Percentiles rank a stretch among this genome's conserved stretches.
Conservation (phyloP, 257 asterid species). For the Hygrophila difformis region DNA sequence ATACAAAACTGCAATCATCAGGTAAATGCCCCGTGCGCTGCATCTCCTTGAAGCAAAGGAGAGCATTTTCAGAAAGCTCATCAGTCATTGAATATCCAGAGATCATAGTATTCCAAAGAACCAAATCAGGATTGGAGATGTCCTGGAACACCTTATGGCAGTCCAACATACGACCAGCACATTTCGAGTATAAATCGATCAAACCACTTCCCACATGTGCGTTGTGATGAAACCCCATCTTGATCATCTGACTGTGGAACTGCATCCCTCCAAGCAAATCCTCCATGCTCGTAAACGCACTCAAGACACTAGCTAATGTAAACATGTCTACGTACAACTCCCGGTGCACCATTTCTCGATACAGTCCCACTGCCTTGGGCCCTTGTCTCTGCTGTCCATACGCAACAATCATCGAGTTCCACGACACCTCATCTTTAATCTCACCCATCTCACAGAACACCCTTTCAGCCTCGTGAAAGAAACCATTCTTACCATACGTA, state of each 20-base stretch:
- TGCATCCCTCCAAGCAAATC: slow-evolving; percentile 69
- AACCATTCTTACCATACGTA: slow-evolving; percentile 41
- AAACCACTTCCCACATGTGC: slow-evolving; percentile 67
- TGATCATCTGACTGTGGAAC: slow-evolving; percentile 51
- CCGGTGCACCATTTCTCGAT: slow-evolving; percentile 44
- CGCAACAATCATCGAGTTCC: slow-evolving; percentile 81
- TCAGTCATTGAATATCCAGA: slow-evolving; percentile 50
- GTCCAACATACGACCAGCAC: slow-evolving; percentile 28
- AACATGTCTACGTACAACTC: slow-evolving; percentile 50
- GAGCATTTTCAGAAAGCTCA: slow-evolving; percentile 52
- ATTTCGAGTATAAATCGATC: slow-evolving; percentile 62
- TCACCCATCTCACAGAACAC: slow-evolving; percentile 43
- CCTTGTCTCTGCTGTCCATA: slow-evolving; percentile 59
- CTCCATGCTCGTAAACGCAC: slow-evolving; percentile 52
- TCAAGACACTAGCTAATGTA: slow-evolving; percentile 67
- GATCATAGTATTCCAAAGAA: slow-evolving; percentile 78
- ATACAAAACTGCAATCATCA: slow-evolving; percentile 67
- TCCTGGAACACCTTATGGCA: slow-evolving; percentile 44
- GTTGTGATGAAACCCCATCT: slow-evolving; percentile 47
- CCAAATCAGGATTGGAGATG: slow-evolving; percentile 44
- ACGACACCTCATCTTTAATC: slow-evolving; percentile 61
- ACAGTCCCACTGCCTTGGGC: slow-evolving; percentile 47
- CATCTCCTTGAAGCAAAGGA: slow-evolving; percentile 54
- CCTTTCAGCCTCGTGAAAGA: slow-evolving; percentile 32
- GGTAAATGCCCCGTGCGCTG: slow-evolving; percentile 52